Base-by-base conservation (phyloP, 1,284 basidiomycete species). In the Melanopsichium pennsylvanicum region DNA sequence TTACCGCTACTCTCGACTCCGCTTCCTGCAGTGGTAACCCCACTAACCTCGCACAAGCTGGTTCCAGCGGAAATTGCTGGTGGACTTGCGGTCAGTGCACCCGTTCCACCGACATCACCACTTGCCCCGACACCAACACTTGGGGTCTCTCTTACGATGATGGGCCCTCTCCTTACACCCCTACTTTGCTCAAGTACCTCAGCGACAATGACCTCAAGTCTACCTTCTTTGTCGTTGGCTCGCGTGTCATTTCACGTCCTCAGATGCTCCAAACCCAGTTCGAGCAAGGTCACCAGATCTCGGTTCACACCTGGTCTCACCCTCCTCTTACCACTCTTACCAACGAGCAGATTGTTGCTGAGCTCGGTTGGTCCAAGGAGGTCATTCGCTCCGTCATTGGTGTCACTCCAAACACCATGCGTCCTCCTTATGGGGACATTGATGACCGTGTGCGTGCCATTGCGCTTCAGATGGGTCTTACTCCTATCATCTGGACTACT, bases 181-280 rank as follows among this genome's bases (percentile, higher is more conserved):
- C 90, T n/a, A 84, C 75, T 45, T 57, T 81, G 13, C 85, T 94
- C 34, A 82, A 88, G 48, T 92, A 86, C 78, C 84, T 97, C 46
- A 80, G 85, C 41, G 80, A 87, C 69, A 85, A 90, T 78, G 82
- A 88, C 50, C 77, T 95, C 70, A 85, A 83, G 19, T 87, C 92
- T 5, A 96, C 93, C 3, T 96, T 97, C 85, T 97, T 95, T 83
- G 88, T 92, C 40, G 89, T 96, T 18, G 93, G 93, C 48, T 94
- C 92, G 26, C 90, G 93, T 70, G 89, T 90, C 66, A 86, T 95
- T 64, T 89, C 91, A 59, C 86, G 87, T 54, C 90, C 93, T 5
- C 79, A 85, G 15, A 87, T 93, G 72, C 85, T 96, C 18, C 83
- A 90, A 43, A 88, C 89, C 64, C 91, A 94, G 81, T 92, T 93